Evolutionary conservation across 345 rosid genomes (phyloP), one percentile per base, ranked within the genome.

Genomic region (Triadica sebifera): DNA sequence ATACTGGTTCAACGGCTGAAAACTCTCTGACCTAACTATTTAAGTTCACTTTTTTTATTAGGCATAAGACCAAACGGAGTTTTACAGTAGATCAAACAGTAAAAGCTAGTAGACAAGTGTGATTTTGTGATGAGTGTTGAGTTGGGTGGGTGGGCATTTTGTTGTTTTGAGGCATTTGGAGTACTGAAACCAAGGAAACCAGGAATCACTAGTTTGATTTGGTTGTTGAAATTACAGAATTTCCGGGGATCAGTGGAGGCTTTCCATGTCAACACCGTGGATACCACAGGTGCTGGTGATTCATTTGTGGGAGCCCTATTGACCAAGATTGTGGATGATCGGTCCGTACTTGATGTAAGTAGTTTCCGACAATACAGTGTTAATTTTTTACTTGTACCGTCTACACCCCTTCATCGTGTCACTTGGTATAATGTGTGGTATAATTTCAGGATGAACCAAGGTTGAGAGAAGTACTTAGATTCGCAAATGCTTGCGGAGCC

Each of bases 261-360:
- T 41, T 95, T 90, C 85, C 94, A 80, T 75, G 98, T 93, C 57
- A 71, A 91, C 0, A 63, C 98, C 0, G 85, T 95, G 16, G 99
- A 95, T 79, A 91, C 99, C 73, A 95, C 99, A 1, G 98, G 99
- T 50, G 99, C 99, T 25, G 99, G 99, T 55, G 99, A 95, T 80
- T 75, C 99, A 15, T 95, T 89, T 69, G 89, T 95, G 0, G 99
- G 99, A 49, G 96, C 99, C 16, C 84, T 95, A 65, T 86, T 95
- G 19, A 80, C 88, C 89, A 91, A 86, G 87, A 67, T 91, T 74
- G 98, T 93, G 2, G 90, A 87, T 49, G 97, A 95, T 74, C 91
- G 70, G 8, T 76, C 91, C 13, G 43, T 93, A 0, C 82, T 94
- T 0, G 98, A 92, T 89, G 98, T 88, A 79, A 80, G 45, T 20